Evolutionary conservation across 257 asterid species (phyloP).

Genomic region (Apocynum venetum): DNA sequence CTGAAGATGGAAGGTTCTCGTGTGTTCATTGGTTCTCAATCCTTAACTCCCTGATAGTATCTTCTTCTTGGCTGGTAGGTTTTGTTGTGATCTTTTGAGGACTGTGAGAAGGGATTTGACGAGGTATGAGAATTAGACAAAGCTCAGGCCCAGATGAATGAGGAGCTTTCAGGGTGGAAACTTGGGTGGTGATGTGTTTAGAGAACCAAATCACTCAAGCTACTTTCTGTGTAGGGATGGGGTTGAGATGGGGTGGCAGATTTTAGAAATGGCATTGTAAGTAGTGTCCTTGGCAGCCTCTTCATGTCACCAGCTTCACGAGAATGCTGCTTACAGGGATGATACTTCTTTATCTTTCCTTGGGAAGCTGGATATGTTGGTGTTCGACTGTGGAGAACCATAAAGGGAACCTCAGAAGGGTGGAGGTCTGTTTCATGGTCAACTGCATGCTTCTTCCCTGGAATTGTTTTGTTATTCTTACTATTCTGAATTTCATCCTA

Average conservation of each 20-base stretch:
- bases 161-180: constrained; percentile 91
- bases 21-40: constrained; percentile 90
- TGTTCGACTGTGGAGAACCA: constrained; percentile 65
- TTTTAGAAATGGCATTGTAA: constrained; percentile 75
- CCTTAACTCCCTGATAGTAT: constrained; percentile 79
- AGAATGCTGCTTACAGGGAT: constrained; percentile 78
- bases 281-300: constrained; percentile 68
- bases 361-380: constrained; percentile 73
- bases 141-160: constrained; percentile 87
- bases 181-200: constrained; percentile 85
- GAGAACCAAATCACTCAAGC: constrained; percentile 70
- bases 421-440: constrained; percentile 82
- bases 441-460: constrained; percentile 79
- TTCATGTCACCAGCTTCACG: constrained; percentile 92
- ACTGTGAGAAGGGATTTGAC: constrained; percentile 86
- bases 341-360: constrained; percentile 78
- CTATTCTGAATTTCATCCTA: constrained; percentile 65
- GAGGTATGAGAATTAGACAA: constrained; percentile 81
- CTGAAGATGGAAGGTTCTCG: constrained; percentile 82
- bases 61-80: constrained; percentile 77
- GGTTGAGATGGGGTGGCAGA: constrained; percentile 78
- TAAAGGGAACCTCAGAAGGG: constrained; percentile 60
- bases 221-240: constrained; percentile 75
- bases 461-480: constrained; percentile 64
- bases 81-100: constrained; percentile 75